Evolutionary conservation across 495 filamentous ascomycete genomes (phyloP).

Genomic region (Neurospora sp.): DNA sequence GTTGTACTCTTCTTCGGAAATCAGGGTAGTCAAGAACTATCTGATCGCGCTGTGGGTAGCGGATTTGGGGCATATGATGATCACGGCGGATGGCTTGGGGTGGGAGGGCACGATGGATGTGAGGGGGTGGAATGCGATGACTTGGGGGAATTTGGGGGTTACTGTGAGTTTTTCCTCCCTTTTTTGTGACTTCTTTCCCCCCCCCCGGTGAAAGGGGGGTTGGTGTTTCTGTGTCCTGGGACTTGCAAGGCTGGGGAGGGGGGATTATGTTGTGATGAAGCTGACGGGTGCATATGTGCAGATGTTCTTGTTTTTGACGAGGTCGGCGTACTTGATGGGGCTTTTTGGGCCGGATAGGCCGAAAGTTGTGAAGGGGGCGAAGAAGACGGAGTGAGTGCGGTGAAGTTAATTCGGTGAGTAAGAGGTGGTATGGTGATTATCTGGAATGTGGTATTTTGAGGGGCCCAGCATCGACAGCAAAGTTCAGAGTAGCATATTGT

Average conservation of each 20-base stretch:
- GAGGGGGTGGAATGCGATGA: slow-evolving; percentile 54
- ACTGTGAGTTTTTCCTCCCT: slow-evolving; percentile 33
- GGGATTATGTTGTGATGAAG: background rate
- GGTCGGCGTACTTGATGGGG: slow-evolving; percentile 48
- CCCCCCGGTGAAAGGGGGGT: background rate
- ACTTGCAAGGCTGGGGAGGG: too few relatives aligned
- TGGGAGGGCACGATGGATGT: slow-evolving; percentile 43
- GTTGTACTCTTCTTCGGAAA: slow-evolving; percentile 52
- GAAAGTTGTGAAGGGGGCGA: background rate
- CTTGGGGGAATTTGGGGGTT: slow-evolving; percentile 63
- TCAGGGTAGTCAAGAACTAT: slow-evolving; percentile 57
- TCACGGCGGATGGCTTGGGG: slow-evolving; percentile 51
- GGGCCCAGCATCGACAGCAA: background rate
- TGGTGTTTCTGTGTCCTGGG: background rate
- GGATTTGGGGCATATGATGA: slow-evolving; percentile 60
- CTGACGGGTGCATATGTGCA: slow-evolving; percentile 2
- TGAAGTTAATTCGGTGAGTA: background rate
- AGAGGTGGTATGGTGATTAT: background rate
- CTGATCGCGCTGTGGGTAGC: slow-evolving; percentile 53
- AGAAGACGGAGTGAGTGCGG: slow-evolving; percentile 7
- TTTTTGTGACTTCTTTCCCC: too few relatives aligned
- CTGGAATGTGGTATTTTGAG: background rate
- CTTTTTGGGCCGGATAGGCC: slow-evolving; percentile 40
- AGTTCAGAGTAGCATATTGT: background rate
- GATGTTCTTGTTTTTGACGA: slow-evolving; percentile 45